These are phyloP conservation scores for Agrostemma githago DNA, from an alignment of 148 eudicot genomes.

Conservation along the genomic window DNA sequence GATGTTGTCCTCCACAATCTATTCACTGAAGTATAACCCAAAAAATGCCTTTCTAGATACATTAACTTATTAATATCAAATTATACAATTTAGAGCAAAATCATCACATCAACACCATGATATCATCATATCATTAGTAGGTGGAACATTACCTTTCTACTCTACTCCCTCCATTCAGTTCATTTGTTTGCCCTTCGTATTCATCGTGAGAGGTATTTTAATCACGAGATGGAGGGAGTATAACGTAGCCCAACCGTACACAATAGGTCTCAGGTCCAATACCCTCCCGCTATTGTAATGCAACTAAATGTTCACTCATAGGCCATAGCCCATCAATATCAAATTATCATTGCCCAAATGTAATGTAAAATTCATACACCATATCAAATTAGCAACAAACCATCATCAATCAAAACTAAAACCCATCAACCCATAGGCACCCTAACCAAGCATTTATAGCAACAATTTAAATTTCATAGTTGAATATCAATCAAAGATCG, in stretches of 20 bases:
- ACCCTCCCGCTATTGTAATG: too few relatives aligned
- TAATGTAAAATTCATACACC: not conserved
- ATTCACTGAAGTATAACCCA: not conserved
- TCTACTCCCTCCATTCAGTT: not conserved
- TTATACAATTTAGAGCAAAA: not conserved
- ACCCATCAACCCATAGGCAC: not conserved
- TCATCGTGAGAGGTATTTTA: not conserved
- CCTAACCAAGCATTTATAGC: not conserved
- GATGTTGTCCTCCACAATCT: not conserved
- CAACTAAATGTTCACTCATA: too few relatives aligned
- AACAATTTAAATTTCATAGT: not conserved
- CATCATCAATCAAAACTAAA: not conserved
- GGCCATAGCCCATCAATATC: too few relatives aligned
- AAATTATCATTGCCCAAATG: too few relatives aligned
- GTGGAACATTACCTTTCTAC: constrained; percentile 3
- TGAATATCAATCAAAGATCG: not conserved
- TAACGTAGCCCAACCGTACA: too few relatives aligned
- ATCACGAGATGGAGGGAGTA: too few relatives aligned
- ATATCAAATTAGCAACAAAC: not conserved
- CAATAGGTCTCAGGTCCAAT: too few relatives aligned
- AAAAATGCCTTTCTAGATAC: not conserved
- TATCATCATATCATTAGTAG: constrained; percentile 1
- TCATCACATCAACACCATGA: not conserved
- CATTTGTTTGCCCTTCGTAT: not conserved
- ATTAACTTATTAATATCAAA: not conserved